Evolutionary conservation across 495 filamentous ascomycete species (phyloP).

Genomic region (Choiromyces venosus): DNA sequence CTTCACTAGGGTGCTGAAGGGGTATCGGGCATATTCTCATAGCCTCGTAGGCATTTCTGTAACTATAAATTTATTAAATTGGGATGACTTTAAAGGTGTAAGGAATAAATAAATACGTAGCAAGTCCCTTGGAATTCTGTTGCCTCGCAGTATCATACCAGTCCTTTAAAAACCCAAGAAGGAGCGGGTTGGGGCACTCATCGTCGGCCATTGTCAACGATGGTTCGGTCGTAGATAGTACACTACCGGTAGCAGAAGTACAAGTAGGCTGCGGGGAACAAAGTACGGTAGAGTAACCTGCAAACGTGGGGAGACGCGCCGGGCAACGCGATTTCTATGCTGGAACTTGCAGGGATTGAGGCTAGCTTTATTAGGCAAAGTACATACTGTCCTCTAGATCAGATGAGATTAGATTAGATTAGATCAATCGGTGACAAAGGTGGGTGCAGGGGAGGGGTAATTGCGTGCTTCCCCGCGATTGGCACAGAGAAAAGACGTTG

Average conservation of each 20-base stretch:
- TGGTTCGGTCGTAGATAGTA: background rate
- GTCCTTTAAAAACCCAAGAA: slow-evolving; percentile 71
- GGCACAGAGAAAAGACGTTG: background rate
- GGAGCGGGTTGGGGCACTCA: slow-evolving; percentile 64
- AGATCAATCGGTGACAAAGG: background rate
- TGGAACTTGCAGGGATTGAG: background rate
- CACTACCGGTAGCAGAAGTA: background rate
- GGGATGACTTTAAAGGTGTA: background rate
- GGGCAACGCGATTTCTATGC: background rate
- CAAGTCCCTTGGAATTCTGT: slow-evolving; percentile 63
- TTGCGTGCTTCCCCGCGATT: slow-evolving; percentile 27
- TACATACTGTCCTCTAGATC: background rate
- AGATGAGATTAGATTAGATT: slow-evolving; percentile 21
- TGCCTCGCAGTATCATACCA: slow-evolving; percentile 71
- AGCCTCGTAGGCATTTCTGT: slow-evolving; percentile 75
- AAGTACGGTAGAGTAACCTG: background rate
- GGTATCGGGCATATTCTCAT: slow-evolving; percentile 70
- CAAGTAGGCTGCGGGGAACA: background rate
- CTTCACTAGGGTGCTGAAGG: slow-evolving; percentile 69
- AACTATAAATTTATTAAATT: slow-evolving; percentile 45
- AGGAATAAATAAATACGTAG: slow-evolving; percentile 46
- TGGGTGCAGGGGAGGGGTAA: slow-evolving; percentile 1
- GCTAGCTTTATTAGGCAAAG: background rate
- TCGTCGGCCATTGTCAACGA: slow-evolving; percentile 37
- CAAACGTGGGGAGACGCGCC: background rate